These are phyloP conservation scores for Verticillium dahliae DNA, from an alignment of 2,329 filamentous ascomycete genomes.

Conservation along the genomic window DNA sequence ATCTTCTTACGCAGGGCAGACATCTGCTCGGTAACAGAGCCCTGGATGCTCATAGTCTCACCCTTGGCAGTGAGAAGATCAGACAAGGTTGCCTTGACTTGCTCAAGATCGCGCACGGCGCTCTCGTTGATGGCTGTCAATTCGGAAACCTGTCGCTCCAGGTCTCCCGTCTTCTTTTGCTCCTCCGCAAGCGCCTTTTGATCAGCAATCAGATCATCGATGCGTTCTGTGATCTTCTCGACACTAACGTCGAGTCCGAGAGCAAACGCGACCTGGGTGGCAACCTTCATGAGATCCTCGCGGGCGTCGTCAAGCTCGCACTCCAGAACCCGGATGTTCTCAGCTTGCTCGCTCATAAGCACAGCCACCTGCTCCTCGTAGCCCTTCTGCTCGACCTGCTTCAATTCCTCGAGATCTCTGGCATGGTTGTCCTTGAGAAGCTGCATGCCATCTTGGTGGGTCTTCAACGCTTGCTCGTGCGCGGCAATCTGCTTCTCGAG, in stretches of 20 bases:
- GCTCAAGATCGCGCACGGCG: slow-evolving; percentile 56
- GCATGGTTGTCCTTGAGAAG: slow-evolving; percentile 43
- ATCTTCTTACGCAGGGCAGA: slow-evolving; percentile 61
- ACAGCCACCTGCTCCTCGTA: slow-evolving; percentile 51
- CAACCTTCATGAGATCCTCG: slow-evolving; percentile 58
- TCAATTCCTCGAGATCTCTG: slow-evolving; percentile 42
- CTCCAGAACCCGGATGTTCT: slow-evolving; percentile 49
- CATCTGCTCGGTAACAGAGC: slow-evolving; percentile 48
- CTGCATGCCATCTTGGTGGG: slow-evolving; percentile 44
- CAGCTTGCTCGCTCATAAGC: slow-evolving; percentile 55
- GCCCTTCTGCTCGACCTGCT: slow-evolving; percentile 42
- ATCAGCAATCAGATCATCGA: slow-evolving; percentile 48
- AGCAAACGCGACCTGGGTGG: slow-evolving; percentile 55
- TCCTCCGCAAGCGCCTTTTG: slow-evolving; percentile 54
- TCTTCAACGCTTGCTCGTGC: slow-evolving; percentile 52
- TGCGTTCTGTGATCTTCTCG: slow-evolving; percentile 60
- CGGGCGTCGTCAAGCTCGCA: slow-evolving; percentile 58
- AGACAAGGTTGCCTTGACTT: slow-evolving; percentile 47
- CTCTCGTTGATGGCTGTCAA: slow-evolving; percentile 52
- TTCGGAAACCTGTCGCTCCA: slow-evolving; percentile 49
- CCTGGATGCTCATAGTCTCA: slow-evolving; percentile 33
- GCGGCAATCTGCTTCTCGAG: slow-evolving; percentile 54
- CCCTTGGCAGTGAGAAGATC: slow-evolving; percentile 47
- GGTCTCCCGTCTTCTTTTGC: slow-evolving; percentile 50
- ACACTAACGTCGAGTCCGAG: slow-evolving; percentile 58